phyloP scores from a whole-genome alignment of 140 eudicot species.

The Oenanthe javanica region DNA sequence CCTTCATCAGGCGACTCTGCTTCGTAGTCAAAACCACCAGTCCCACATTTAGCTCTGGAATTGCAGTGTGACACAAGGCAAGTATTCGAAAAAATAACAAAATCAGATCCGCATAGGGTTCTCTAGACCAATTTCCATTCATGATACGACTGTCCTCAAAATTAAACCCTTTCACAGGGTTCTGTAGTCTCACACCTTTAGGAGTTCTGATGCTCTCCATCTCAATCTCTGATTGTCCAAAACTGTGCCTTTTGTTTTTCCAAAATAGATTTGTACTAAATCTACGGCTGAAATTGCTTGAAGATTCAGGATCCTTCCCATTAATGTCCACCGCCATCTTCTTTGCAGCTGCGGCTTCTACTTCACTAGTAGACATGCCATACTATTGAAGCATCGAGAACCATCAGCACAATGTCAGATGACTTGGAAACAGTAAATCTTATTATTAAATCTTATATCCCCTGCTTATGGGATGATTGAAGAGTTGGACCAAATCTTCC shows the following conservation, averaged over 20 bases:
- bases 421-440: constrained; percentile 88
- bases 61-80: constrained; percentile 87
- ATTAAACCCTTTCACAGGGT: constrained; percentile 58
- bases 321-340: constrained; percentile 82
- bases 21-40: constrained; percentile 59
- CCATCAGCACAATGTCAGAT: constrained; percentile 92
- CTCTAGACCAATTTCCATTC: constrained; percentile 69
- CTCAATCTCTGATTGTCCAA: constrained; percentile 50
- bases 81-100: constrained; percentile 71
- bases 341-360: constrained; percentile 87
- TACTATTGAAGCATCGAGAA: constrained; percentile 98
- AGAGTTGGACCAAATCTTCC: background rate
- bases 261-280: constrained; percentile 2
- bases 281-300: constrained; percentile 1
- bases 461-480: background rate
- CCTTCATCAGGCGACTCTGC: constrained; percentile 98
- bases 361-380: constrained; percentile 70
- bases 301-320: constrained; percentile 29
- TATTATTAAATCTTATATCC: too few species aligned
- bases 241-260: constrained; percentile 7
- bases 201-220: constrained; percentile 45
- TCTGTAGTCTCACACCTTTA: constrained; percentile 29
- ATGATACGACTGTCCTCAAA: constrained; percentile 75
- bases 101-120: constrained; percentile 48
- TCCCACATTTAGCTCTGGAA: constrained; percentile 79